A percentile compares a stretch with the other conserved stretches of the same genome.
Evolutionary conservation across 345 rosid species (phyloP).

Genomic region (Eucalyptus curtisii): DNA sequence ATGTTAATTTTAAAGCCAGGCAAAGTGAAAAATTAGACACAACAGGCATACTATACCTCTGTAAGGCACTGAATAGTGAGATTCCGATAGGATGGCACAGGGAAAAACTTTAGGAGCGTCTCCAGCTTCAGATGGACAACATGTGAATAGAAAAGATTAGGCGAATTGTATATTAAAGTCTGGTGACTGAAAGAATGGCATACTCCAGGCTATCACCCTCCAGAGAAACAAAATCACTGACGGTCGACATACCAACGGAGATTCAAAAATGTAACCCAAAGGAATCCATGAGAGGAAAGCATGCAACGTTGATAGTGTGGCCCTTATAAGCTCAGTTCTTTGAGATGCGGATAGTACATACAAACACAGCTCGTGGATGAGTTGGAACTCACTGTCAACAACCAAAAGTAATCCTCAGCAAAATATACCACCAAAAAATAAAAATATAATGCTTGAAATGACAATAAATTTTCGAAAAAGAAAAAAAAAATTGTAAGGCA

Average conservation of each 20-base stretch:
- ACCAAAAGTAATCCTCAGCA: conserved; percentile 2
- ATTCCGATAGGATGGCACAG: conserved; percentile 67
- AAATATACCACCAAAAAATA: neutral
- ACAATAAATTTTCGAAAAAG: neutral
- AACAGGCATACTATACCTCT: conserved; percentile 37
- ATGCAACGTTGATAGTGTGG: conserved; percentile 91
- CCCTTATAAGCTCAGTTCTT: conserved; percentile 88
- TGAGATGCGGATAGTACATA: conserved; percentile 96
- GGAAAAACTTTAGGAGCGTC: conserved; percentile 89
- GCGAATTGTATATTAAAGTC: neutral
- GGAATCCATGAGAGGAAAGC: conserved; percentile 99
- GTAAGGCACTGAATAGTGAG: conserved; percentile 95
- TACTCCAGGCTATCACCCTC: neutral
- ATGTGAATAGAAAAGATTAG: neutral
- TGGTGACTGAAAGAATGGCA: neutral
- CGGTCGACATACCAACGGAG: conserved; percentile 57
- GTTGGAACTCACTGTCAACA: conserved; percentile 87
- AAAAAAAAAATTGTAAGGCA: neutral
- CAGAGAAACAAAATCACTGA: neutral
- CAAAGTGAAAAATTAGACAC: neutral
- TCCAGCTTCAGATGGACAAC: conserved; percentile 45
- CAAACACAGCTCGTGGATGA: conserved; percentile 95
- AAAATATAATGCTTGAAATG: neutral
- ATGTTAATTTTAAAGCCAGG: neutral
- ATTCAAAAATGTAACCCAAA: conserved; percentile 97